A percentile compares a stretch with the other conserved stretches of the same genome.
These are phyloP conservation scores for Draba incana DNA, from an alignment of 345 rosid genomes.

Conservation along the genomic window DNA sequence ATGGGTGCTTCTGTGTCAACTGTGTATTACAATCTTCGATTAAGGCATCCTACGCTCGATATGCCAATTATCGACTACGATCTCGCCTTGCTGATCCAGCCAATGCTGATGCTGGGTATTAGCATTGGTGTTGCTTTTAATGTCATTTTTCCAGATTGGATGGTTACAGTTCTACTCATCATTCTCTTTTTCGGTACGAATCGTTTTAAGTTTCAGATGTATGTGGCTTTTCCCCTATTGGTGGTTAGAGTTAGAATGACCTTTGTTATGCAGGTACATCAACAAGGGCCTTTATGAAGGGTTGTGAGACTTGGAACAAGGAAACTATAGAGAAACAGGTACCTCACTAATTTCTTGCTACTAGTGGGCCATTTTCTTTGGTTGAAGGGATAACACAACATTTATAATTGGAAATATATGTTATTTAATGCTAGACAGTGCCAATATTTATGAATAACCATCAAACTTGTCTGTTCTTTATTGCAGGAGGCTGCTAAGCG, in stretches of 20 bases:
- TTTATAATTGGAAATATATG: background rate
- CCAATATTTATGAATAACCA: background rate
- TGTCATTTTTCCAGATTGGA: conserved; percentile 80
- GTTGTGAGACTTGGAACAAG: conserved; percentile 82
- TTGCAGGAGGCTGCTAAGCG: conserved; percentile 62
- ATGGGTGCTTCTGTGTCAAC: conserved; percentile 84
- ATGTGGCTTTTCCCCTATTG: background rate
- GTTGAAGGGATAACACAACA: background rate
- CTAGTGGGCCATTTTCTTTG: background rate
- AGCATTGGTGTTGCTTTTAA: conserved; percentile 80
- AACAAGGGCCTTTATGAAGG: conserved; percentile 81
- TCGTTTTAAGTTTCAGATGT: background rate
- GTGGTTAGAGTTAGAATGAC: background rate
- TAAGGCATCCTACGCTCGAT: conserved; percentile 76
- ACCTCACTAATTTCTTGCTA: background rate
- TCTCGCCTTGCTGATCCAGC: conserved; percentile 79
- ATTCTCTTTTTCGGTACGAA: conserved; percentile 74
- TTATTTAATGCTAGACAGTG: background rate
- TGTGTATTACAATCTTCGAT: conserved; percentile 74
- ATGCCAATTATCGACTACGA: conserved; percentile 86
- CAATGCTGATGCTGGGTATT: conserved; percentile 85
- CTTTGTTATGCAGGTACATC: conserved; percentile 60
- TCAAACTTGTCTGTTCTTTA: background rate
- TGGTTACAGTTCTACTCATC: conserved; percentile 82
- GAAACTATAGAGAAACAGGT: conserved; percentile 74